These are phyloP conservation scores for Colletotrichum sp. DNA, from an alignment of 2,329 filamentous ascomycete genomes.

Conservation along the genomic window DNA sequence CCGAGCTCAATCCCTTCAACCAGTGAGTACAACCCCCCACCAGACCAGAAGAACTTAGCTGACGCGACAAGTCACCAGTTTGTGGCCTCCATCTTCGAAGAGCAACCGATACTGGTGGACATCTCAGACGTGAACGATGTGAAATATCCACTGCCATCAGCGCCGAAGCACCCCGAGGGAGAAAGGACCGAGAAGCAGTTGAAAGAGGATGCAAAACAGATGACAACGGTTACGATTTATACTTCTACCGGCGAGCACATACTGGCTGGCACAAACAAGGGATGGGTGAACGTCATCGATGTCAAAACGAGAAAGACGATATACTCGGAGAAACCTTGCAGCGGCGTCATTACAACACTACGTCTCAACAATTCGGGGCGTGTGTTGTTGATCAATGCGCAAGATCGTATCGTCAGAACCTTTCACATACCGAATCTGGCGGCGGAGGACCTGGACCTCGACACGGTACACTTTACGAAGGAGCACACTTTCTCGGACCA, in stretches of 20 bases:
- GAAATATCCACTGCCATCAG: conserved; percentile 81
- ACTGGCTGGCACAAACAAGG: conserved; percentile 91
- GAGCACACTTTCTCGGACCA: conserved; percentile 99
- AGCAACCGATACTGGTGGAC: conserved; percentile 88
- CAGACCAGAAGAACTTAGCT: neutral
- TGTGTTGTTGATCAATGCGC: conserved; percentile 89
- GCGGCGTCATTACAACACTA: conserved; percentile 86
- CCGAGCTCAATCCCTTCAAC: conserved; percentile 90
- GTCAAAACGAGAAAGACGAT: conserved; percentile 80
- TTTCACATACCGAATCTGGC: conserved; percentile 84
- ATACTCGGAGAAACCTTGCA: conserved; percentile 87
- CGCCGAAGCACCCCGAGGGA: conserved; percentile 75
- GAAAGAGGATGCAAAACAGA: conserved; percentile 91
- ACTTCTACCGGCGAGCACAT: conserved; percentile 86
- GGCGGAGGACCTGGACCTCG: conserved; percentile 73
- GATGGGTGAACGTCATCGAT: conserved; percentile 95
- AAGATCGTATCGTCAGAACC: conserved; percentile 93
- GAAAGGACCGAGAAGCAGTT: conserved; percentile 85
- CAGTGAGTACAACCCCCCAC: conserved; percentile 59
- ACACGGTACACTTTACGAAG: conserved; percentile 86
- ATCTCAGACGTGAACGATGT: conserved; percentile 71
- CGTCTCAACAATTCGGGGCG: conserved; percentile 84
- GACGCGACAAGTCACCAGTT: conserved; percentile 64
- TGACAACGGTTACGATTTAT: conserved; percentile 92
- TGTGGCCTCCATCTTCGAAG: conserved; percentile 91